Evolutionary conservation across 768 basidiomycete genomes (phyloP), one percentile per base, ranked within the genome.

Genomic region (Tulasnella sp.): DNA sequence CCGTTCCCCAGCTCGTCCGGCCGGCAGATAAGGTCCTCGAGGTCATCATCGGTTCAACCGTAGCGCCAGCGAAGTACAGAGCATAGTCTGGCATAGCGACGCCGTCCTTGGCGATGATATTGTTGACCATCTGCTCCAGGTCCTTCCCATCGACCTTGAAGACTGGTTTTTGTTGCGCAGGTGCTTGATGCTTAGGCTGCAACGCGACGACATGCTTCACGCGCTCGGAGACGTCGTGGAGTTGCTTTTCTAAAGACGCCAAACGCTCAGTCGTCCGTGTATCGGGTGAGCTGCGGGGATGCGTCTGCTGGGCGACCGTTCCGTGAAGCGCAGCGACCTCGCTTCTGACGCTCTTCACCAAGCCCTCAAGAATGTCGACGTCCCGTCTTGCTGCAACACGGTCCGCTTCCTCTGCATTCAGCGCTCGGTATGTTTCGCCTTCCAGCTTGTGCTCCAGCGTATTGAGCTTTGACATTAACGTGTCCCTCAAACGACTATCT

Each of bases 31-130:
- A 79, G 4, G 90, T 87, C n/a, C 77, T 75, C 43, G 85, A 85
- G 0, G 94, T 97, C 61, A 94, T 79, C 1, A 79, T 77, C 0
- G 92, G 91, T 46, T 96, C 83, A 62, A 91, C 74, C 0, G 80
- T 74, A 1, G 81, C 94, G 2, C 94, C 94, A 4, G 80, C 81
- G 12, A 89, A 86, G 68, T 84, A 83, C 3, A 91, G 73, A 0
- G 96, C 94, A 66, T 80, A 93, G 70, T 99, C 94, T 0, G 87
- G 74, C 43, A 81, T 82, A 1, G 82, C 88, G 41, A 96, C 70
- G n/a, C 72, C 75, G 67, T 97, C 94, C 69, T 88, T 90, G 41
- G 91, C 83, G 66, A 98, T 87, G 50, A 96, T 76, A 30, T 81
- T 75, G 27, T 76, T 75, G 62, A 97, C 83, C 60, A 92, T 74